Conservation (phyloP, 1,139 yeast species). For the Komagataea norvegica region DNA sequence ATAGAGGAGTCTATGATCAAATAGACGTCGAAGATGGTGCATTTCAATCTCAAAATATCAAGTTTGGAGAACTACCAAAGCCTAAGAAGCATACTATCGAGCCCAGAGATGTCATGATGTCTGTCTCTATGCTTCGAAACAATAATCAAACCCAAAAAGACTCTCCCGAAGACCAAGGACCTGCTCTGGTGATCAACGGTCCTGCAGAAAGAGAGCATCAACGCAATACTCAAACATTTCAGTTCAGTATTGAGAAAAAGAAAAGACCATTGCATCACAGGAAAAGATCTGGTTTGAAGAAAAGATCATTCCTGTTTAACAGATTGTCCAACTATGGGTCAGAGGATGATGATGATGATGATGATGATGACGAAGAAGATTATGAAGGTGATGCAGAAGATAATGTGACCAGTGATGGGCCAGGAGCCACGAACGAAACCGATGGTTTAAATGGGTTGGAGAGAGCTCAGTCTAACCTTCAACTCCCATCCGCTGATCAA, state of each 20-base stretch:
- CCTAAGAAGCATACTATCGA: conserved; percentile 53
- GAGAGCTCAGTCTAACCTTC: conserved; percentile 36
- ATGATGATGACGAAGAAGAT: conserved; percentile 7
- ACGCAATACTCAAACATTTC: conserved; percentile 15
- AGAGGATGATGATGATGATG: conserved; percentile 2
- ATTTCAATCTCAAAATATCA: conserved; percentile 29
- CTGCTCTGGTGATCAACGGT: conserved; percentile 73
- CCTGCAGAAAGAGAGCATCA: conserved; percentile 64
- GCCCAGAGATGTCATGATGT: conserved; percentile 80
- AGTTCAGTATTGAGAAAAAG: conserved; percentile 21
- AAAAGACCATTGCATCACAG: conserved; percentile 11
- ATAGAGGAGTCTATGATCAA: conserved; percentile 8
- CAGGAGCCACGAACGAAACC: conserved; percentile 28
- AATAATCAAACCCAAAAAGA: conserved; percentile 32
- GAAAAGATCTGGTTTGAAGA: conserved; percentile 17
- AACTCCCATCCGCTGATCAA: conserved; percentile 34
- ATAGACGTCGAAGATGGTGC: conserved; percentile 27
- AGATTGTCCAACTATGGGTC: background rate
- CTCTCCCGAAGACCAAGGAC: conserved; percentile 59
- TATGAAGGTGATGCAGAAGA: conserved; percentile 8
- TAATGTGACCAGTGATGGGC: conserved; percentile 18
- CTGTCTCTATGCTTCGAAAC: conserved; percentile 72
- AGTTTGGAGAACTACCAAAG: conserved; percentile 40
- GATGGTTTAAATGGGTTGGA: conserved; percentile 9
- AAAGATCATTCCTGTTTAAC: conserved; percentile 10